Percentiles rank a stretch among this genome's conserved stretches.
Evolutionary conservation across 83 land plant genomes (phyloP).

Genomic region (Thuja plicata): DNA sequence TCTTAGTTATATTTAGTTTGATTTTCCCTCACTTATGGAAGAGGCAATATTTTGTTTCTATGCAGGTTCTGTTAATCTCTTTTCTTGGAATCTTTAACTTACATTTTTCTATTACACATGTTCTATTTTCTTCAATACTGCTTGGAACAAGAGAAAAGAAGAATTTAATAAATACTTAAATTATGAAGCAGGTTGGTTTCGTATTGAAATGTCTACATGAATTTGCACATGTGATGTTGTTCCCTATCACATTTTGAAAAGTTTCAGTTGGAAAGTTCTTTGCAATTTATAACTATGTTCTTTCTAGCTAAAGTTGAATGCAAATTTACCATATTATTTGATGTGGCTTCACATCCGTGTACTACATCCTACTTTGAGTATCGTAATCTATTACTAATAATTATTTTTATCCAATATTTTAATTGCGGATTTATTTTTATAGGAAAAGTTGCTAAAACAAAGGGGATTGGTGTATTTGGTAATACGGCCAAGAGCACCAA

Average conservation of each 20-base stretch:
- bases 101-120: slow-evolving; percentile 39
- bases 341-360: neutral
- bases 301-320: neutral
- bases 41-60: neutral
- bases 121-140: slow-evolving; percentile 92
- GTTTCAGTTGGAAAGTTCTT: neutral
- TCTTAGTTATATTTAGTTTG: neutral
- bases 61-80: neutral
- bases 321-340: neutral
- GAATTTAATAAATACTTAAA: slow-evolving; percentile 96
- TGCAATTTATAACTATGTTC: neutral
- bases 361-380: neutral
- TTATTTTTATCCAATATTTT: neutral
- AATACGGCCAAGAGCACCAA: slow-evolving; percentile 90
- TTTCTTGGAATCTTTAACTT: neutral
- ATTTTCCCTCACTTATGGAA: neutral
- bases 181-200: slow-evolving; percentile 85
- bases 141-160: slow-evolving; percentile 91
- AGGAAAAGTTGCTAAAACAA: slow-evolving; percentile 96
- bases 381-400: neutral
- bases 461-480: slow-evolving; percentile 95
- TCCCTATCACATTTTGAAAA: neutral
- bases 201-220: neutral
- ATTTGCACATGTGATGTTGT: neutral
- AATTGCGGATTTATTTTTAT: slow-evolving; percentile 10